Base-by-base conservation (phyloP, 2,329 filamentous ascomycete species). In the Claviceps pusilla region DNA sequence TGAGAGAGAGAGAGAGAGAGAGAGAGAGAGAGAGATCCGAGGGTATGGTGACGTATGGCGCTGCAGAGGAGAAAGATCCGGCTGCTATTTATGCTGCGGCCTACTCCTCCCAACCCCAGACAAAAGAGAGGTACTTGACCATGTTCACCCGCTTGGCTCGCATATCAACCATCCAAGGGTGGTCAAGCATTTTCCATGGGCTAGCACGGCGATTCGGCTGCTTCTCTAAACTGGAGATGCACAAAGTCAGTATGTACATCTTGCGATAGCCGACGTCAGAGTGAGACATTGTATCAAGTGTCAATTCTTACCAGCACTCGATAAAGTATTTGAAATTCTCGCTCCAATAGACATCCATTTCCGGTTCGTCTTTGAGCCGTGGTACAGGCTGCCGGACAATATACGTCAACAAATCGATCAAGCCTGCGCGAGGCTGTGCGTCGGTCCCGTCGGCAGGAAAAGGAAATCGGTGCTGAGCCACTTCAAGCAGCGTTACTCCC, bases 281-380 rank as follows among this genome's bases (percentile, higher is more conserved):
- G 9, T 4, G 28, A 29, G 4, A 14, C 9, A 31, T 42, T 14
- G 24, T 41, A 19, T 12, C 6, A 7, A 12, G 10, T 16, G 31
- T 11, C 10, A n/a, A n/a, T 54, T 83, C 88, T 67, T 80, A 97
- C 91, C 93, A 97, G 80, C 90, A 96, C 72, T 96, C 90, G 63
- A 98, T 96, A 64, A 98, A 98, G 68, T 96, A 96, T 69, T 98
- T 98, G 72, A 98, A 97, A 65, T 87, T 95, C 62, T 94, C 87
- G 62, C 87, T 95, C 93, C 93, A 98, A 66, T 84, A 85, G 61
- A 98, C 94, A 56, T 84, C 84, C 61, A 86, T 87, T 37, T 89
- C 83, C 0, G 88, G 87, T 70, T 98, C 93, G 61, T 98, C 93
- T 70, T 96, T 97, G 59, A 98, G 75, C 68, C 89, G 94, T 2